A percentile compares a stretch with the other conserved stretches of the same genome.
phyloP scores from a whole-genome alignment of 495 filamentous ascomycete genomes.

The Hyaloscypha hepaticicola region DNA sequence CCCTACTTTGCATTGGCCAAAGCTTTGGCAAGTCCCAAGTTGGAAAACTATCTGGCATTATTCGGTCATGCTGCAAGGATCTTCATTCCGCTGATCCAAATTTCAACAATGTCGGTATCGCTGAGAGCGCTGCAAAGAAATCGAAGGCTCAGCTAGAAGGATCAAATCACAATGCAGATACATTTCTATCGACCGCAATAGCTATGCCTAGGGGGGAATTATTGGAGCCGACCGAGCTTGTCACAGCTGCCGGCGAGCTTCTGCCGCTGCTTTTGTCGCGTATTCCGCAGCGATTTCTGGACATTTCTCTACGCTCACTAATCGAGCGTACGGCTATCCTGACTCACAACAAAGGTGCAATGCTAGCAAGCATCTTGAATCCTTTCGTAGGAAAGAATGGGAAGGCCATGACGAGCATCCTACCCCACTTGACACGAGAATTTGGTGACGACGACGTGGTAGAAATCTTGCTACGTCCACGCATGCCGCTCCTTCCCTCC shows the following conservation, averaged over 20 bases:
- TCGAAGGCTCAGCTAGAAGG: slow-evolving; percentile 40
- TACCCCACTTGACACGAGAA: slow-evolving; percentile 68
- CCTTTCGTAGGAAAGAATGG: slow-evolving; percentile 60
- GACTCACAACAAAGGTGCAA: slow-evolving; percentile 58
- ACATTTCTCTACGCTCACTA: slow-evolving; percentile 61
- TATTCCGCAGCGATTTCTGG: slow-evolving; percentile 59
- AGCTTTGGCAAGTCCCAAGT: slow-evolving; percentile 62
- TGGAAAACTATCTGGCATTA: slow-evolving; percentile 52
- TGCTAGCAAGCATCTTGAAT: slow-evolving; percentile 78
- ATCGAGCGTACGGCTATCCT: slow-evolving; percentile 80
- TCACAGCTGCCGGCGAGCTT: slow-evolving; percentile 53
- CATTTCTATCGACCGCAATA: slow-evolving; percentile 43
- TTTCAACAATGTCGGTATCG: not conserved
- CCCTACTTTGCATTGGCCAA: slow-evolving; percentile 62
- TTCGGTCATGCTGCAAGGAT: slow-evolving; percentile 42
- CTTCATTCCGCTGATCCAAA: slow-evolving; percentile 27
- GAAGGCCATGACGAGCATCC: slow-evolving; percentile 61
- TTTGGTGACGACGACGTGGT: slow-evolving; percentile 61
- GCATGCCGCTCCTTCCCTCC: slow-evolving; percentile 52
- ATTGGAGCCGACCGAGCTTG: not conserved
- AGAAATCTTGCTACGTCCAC: slow-evolving; percentile 68
- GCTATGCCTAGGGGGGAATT: not conserved
- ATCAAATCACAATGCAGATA: slow-evolving; percentile 49
- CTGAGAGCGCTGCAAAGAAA: slow-evolving; percentile 32
- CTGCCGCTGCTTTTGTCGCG: slow-evolving; percentile 59